Base-by-base conservation (phyloP, 176 grass and related monocot species). In the Chrysopogon serrulatus region DNA sequence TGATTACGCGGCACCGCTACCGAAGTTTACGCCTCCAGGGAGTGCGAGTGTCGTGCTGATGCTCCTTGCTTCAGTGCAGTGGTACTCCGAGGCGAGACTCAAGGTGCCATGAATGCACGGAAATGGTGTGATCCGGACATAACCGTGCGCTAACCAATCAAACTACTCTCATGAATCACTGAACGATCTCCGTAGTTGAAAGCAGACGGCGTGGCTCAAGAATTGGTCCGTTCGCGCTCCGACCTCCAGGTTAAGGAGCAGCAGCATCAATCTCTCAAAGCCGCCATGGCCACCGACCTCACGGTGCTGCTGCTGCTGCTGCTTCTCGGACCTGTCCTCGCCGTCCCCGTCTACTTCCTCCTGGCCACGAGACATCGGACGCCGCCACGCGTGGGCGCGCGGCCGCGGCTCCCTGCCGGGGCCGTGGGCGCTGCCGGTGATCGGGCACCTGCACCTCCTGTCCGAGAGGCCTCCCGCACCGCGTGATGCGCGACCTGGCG, bases 391-490 rank as follows among this genome's bases (percentile, higher is more conserved):
- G 27, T 5, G 0, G 27, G 7, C 5, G 0, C 13, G 5, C 5
- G 5, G 13, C 5, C 0, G 6, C 70, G 42, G 7, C 71, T 73
- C 54, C 80, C 66, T n/a, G 9, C 81, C 68, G 16, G 73, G 86
- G 1, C 94, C 88, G 6, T 79, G 65, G 83, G 70, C 75, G 12
- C 76, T 93, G 42, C 88, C 86, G 2, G 35, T 93, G 48, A 48
- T 93, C 35, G 94, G 86, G 69, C 87, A 90, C 84, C 82, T 96
- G 15, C 90, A 93, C 81, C 91, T 87, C 65, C 86, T 96, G 7
- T 32, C 79, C 15, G 68, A n/a, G 83, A 0, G 65, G 31, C 10
- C 83, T 90, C 63, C 90, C 86, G 71, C 93, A 95, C 73, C 85
- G 71, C 18, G 73, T 70, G 5, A 44, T 92, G 70, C 74, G 79